Evolutionary conservation across 2,329 filamentous ascomycete species (phyloP).

Genomic region (Laburnicola sp.): DNA sequence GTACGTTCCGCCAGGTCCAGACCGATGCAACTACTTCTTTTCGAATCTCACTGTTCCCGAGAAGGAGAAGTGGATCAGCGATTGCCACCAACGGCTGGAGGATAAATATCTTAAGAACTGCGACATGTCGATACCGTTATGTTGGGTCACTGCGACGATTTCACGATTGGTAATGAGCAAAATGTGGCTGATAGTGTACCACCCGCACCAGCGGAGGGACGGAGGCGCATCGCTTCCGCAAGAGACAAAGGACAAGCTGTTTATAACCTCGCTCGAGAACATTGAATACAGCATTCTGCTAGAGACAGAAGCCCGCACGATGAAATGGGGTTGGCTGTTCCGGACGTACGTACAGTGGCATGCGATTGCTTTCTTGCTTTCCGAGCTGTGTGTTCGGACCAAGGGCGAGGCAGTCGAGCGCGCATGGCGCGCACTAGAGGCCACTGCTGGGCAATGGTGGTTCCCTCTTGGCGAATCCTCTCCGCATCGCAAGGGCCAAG

Average conservation of each 20-base stretch:
- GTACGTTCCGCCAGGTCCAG: conserved; percentile 49
- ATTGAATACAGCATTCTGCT: conserved; percentile 71
- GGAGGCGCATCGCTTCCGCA: conserved; percentile 59
- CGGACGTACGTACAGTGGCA: conserved; percentile 68
- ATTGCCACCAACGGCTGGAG: conserved; percentile 53
- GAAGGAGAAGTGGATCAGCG: conserved; percentile 55
- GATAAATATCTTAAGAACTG: conserved; percentile 55
- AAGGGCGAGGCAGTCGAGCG: conserved; percentile 61
- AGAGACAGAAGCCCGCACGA: conserved; percentile 63
- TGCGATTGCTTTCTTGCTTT: conserved; percentile 63
- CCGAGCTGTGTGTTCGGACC: conserved; percentile 61
- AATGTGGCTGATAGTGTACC: conserved; percentile 75
- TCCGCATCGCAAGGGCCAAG: conserved; percentile 32
- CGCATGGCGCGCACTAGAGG: conserved; percentile 62
- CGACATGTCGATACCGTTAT: conserved; percentile 61
- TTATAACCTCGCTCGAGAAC: conserved; percentile 72
- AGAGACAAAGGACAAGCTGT: conserved; percentile 68
- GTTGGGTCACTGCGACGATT: conserved; percentile 70
- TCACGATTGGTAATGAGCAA: conserved; percentile 74
- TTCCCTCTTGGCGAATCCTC: conserved; percentile 32
- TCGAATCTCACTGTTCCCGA: conserved; percentile 50
- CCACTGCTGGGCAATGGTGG: conserved; percentile 50
- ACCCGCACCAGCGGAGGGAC: conserved; percentile 68
- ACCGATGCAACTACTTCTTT: conserved; percentile 49
- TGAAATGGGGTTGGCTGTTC: conserved; percentile 68